Conservation (phyloP, 352 stramenopile genomes). For the Phytophthora rubi region DNA sequence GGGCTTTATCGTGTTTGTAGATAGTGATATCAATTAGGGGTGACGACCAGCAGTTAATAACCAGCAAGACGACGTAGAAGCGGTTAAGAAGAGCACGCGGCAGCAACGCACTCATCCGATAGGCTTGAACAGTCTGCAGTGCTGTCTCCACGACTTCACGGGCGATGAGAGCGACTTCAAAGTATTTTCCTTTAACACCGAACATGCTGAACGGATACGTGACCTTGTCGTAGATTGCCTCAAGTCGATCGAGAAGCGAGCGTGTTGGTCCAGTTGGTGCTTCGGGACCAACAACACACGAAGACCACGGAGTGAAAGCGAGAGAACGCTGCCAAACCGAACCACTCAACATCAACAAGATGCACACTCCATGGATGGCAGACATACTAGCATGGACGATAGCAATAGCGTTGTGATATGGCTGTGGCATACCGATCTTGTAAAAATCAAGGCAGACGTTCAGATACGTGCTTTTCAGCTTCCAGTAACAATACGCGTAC, state of each 20-base stretch:
- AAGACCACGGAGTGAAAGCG: not conserved
- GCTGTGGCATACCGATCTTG: not conserved
- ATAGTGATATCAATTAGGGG: not conserved
- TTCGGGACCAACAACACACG: not conserved
- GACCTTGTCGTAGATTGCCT: not conserved
- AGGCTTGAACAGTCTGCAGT: not conserved
- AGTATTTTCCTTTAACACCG: not conserved
- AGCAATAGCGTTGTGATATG: not conserved
- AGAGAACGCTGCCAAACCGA: not conserved
- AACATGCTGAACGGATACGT: not conserved
- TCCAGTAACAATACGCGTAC: not conserved
- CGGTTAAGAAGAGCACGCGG: not conserved
- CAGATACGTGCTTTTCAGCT: not conserved
- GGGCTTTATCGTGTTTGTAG: not conserved
- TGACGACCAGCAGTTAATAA: not conserved
- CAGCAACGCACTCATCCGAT: not conserved
- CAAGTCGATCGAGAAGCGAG: not conserved
- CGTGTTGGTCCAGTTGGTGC: not conserved
- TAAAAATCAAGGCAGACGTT: not conserved
- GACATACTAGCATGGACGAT: not conserved
- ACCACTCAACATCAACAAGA: not conserved
- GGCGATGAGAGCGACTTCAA: not conserved
- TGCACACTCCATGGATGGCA: not conserved
- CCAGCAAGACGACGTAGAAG: not conserved
- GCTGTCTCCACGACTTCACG: not conserved